Base-by-base conservation (phyloP, 805 yeast genomes). In the Hagleromyces aurorensis region DNA sequence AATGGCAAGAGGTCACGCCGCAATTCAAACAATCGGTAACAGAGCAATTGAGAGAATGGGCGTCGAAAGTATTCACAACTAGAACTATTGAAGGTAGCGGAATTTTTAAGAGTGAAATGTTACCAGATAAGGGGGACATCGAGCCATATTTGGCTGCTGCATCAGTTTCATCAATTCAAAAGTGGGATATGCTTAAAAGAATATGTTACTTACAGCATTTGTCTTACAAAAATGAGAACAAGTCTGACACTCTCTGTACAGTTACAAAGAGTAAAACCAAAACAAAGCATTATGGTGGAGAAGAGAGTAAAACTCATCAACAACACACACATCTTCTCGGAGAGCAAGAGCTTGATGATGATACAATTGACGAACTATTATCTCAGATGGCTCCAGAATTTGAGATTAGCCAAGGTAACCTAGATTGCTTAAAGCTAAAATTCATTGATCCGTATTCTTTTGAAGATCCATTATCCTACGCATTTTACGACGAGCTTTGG, bases 401-500 rank as follows among this genome's bases (percentile, higher is more conserved):
- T 20, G 38, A 36, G 5, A 27, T 23, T 16, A 8, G 36, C 4
- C 20, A 27, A 4, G 30, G 32, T 11, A 35, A 35, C 24, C 23
- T 36, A 10, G 24, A 21, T 8, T 38, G 59, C 57, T 34, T 52
- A 52, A 64, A 38, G 8, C 24, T 52, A 12, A 50, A 43, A 16
- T 78, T 75, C 34, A 68, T 91, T 37, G 96, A 86, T 52, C 98
- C 98, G 1, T 87, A 83, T 55, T 64, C 73, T 2, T 86, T 91
- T 52, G 78, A 71, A 34, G 99, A 91, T 57, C 99, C 98, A 0
- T 52, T 91, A 27, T 73, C 70, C 36, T 79, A 72, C n/a, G 72
- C 71, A 2, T 91, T 91, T 52, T 84, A 75, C 47, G 87, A 82
- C 44, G 96, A 85, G 44, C 53, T 78, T 6, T 89, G 96, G 96